Evolutionary conservation across 345 rosid genomes (phyloP), one percentile per base, ranked within the genome.

Genomic region (Mallotus nudiflorus): DNA sequence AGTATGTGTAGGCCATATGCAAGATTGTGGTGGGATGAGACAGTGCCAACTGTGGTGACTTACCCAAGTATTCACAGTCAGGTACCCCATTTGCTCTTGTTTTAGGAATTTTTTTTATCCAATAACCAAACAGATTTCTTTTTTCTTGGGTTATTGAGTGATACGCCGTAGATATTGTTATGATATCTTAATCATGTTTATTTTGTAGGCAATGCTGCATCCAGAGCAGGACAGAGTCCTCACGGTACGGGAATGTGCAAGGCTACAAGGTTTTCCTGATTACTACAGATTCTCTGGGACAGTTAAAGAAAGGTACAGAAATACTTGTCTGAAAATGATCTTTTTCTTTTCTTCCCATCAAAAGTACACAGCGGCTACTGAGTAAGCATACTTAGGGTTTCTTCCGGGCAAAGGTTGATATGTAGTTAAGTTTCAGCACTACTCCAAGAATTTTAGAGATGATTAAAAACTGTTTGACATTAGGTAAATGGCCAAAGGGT

Each of bases 211-310:
- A 74, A 56, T 80, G 52, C 46, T 94, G 70, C 98, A 94, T 80
- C 98, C 98, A 3, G 96, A 91, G 84, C 98, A 94, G 73, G 98
- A 94, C 78, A 90, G 98, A 57, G 73, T 91, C 42, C 89, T 91
- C 67, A 94, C 98, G 20, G 62, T 94, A 51, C 77, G 98, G 61
- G 98, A 94, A 80, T 86, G 74, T 63, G 98, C 98, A 55, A 86
- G 98, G 77, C 82, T 94, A 75, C 97, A 94, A 85, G 98, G 98
- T 31, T 94, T 94, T 84, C 96, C 98, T 35, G 98, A 94, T 80
- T 91, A 91, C 79, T 94, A 89, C 67, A 88, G 90, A 66, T 94
- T 94, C 83, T 71, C 78, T 39, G 97, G 98, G 66, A 82, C 91
- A 13, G 60, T 87, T 37, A 88, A 86, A 79, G 73, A 88, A 78